Percentiles rank a stretch among this genome's conserved stretches.
Conservation (phyloP, 495 filamentous ascomycete species). For the Daldinia concentrica region DNA sequence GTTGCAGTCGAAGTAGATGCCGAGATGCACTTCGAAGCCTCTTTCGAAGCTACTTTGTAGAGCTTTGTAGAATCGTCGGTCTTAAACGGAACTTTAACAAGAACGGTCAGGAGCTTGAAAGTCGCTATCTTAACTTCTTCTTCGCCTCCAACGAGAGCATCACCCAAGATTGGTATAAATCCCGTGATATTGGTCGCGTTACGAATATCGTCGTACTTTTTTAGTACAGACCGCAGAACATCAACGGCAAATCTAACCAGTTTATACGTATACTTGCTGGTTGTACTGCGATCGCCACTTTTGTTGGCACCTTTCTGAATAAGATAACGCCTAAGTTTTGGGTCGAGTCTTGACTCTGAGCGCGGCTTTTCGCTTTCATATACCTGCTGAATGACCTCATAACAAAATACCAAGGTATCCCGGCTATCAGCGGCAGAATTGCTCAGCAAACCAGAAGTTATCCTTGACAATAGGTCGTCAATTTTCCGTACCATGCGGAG, state of each 20-base stretch:
- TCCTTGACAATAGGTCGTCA: slow-evolving; percentile 86
- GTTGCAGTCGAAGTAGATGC: slow-evolving; percentile 75
- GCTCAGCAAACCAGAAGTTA: slow-evolving; percentile 80
- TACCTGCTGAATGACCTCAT: slow-evolving; percentile 88
- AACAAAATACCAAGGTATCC: slow-evolving; percentile 89
- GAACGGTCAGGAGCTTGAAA: slow-evolving; percentile 80
- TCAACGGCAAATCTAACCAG: slow-evolving; percentile 87
- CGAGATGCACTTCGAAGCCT: slow-evolving; percentile 73
- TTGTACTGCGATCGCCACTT: slow-evolving; percentile 69
- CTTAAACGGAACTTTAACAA: slow-evolving; percentile 83
- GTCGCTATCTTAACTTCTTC: slow-evolving; percentile 91
- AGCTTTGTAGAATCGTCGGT: slow-evolving; percentile 74
- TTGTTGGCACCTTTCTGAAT: slow-evolving; percentile 78
- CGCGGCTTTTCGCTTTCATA: slow-evolving; percentile 67
- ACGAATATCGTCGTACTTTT: slow-evolving; percentile 80
- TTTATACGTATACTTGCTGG: slow-evolving; percentile 82
- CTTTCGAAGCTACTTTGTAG: slow-evolving; percentile 84
- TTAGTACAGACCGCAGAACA: slow-evolving; percentile 78
- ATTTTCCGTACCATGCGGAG: slow-evolving; percentile 82
- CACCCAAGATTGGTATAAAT: slow-evolving; percentile 88
- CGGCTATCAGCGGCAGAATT: slow-evolving; percentile 79
- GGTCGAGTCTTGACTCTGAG: slow-evolving; percentile 59
- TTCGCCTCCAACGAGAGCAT: slow-evolving; percentile 79
- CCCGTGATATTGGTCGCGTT: slow-evolving; percentile 80
- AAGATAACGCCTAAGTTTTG: slow-evolving; percentile 75